These are phyloP conservation scores for Leishmania major DNA, from an alignment of 208 protist species.

Conservation along the genomic window DNA sequence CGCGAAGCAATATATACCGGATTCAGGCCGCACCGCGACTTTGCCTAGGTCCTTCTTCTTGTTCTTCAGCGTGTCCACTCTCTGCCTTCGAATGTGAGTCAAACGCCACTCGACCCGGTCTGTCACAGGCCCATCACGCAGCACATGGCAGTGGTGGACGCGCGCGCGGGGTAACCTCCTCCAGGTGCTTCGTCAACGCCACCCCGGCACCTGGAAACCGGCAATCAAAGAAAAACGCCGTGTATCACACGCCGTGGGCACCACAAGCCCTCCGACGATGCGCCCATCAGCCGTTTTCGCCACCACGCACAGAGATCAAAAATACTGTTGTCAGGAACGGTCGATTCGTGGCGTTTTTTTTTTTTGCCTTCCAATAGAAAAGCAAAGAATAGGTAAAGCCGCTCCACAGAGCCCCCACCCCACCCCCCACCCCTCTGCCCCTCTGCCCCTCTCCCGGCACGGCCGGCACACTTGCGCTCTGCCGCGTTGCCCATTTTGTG, in stretches of 20 bases:
- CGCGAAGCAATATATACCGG: neutral
- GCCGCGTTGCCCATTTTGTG: neutral
- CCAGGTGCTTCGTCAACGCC: slow-evolving; percentile 11
- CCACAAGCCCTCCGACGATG: slow-evolving; percentile 11
- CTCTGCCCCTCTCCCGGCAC: neutral
- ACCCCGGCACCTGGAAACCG: slow-evolving; percentile 26
- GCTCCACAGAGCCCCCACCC: neutral
- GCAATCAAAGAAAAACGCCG: slow-evolving; percentile 19
- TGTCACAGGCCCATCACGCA: slow-evolving; percentile 9
- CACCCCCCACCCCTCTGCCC: neutral
- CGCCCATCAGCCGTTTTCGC: slow-evolving; percentile 22
- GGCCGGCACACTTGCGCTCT: neutral
- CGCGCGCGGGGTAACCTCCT: slow-evolving; percentile 11
- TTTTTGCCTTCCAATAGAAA: neutral
- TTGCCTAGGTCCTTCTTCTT: no score
- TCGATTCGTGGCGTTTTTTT: neutral
- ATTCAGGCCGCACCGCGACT: neutral
- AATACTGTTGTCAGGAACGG: slow-evolving; percentile 12
- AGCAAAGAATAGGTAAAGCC: neutral
- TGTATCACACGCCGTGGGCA: slow-evolving; percentile 12
- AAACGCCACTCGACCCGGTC: slow-evolving; percentile 7
- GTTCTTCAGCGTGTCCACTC: no score
- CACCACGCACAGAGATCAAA: neutral
- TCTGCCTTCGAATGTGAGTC: slow-evolving; percentile 9
- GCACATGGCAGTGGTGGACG: neutral